Conservation (phyloP, 2,329 filamentous ascomycete species). For the Exutisphaerella laricina region DNA sequence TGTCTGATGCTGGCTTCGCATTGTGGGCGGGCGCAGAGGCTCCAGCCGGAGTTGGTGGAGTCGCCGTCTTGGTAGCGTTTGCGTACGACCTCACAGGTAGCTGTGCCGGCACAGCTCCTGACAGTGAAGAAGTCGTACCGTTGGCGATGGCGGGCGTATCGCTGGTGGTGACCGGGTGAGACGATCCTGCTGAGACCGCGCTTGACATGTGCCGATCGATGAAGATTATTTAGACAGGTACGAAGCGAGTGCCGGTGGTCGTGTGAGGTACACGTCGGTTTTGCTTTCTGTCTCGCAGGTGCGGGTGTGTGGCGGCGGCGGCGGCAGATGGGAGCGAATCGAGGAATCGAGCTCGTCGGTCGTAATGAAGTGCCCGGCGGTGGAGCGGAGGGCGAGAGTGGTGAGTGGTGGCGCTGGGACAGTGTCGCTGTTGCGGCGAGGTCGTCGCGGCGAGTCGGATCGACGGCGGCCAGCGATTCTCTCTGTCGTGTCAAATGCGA, state of each 20-base stretch:
- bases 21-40: conserved; percentile 43
- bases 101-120: conserved; percentile 50
- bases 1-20: conserved; percentile 57
- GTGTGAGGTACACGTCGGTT: conserved; percentile 2
- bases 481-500: conserved; percentile 1
- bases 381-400: conserved; percentile 10
- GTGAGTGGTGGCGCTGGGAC: conserved; percentile 1
- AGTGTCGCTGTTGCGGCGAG: conserved; percentile 2
- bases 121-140: conserved; percentile 48
- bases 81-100: conserved; percentile 56
- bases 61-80: conserved; percentile 53
- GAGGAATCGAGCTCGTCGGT: no score
- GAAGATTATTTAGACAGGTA: conserved; percentile 9
- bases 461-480: conserved; percentile 2
- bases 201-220: conserved; percentile 53
- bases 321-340: not conserved
- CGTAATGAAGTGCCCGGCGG: conserved; percentile 10
- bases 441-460: not conserved
- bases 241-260: conserved; percentile 8
- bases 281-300: not conserved
- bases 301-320: conserved; percentile 1
- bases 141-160: conserved; percentile 45
- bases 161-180: conserved; percentile 43
- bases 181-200: conserved; percentile 48
- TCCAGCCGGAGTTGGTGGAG: conserved; percentile 50